Conservation (phyloP, 352 stramenopile species). For the Pythium chondricola region DNA sequence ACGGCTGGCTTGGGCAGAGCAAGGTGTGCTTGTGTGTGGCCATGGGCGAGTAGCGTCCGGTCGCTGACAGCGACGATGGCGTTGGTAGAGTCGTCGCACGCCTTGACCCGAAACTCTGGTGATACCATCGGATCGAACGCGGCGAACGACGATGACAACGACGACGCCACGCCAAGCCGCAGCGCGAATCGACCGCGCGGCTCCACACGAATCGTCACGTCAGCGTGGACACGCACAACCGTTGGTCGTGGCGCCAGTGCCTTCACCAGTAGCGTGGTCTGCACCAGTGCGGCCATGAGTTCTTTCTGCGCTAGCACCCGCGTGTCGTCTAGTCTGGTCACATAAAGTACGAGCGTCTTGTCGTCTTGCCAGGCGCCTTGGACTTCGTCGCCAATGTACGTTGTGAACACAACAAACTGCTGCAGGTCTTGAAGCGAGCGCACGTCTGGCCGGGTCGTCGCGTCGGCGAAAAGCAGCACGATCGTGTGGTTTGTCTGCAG, state of each 20-base stretch:
- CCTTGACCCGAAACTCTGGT: slow-evolving; percentile 7
- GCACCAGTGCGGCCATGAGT: slow-evolving; percentile 39
- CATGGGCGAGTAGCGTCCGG: neutral
- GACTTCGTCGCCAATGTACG: slow-evolving; percentile 52
- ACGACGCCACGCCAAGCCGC: too few relatives aligned
- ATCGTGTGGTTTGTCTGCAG: slow-evolving; percentile 39
- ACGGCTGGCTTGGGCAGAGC: slow-evolving; percentile 23
- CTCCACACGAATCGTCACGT: slow-evolving; percentile 29
- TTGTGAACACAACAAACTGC: slow-evolving; percentile 37
- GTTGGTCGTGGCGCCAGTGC: neutral
- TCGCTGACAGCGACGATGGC: slow-evolving; percentile 4
- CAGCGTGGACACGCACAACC: neutral
- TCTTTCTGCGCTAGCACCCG: slow-evolving; percentile 30
- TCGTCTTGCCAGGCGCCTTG: slow-evolving; percentile 34
- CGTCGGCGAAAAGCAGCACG: slow-evolving; percentile 41
- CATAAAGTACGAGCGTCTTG: slow-evolving; percentile 31
- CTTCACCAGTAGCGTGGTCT: slow-evolving; percentile 16
- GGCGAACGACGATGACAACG: too few relatives aligned
- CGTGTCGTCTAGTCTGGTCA: slow-evolving; percentile 28
- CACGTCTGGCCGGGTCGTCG: slow-evolving; percentile 41
- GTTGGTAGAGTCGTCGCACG: slow-evolving; percentile 5
- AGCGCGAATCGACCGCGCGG: slow-evolving; percentile 26
- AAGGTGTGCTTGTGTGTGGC: neutral
- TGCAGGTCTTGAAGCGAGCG: slow-evolving; percentile 29
- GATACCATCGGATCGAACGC: slow-evolving; percentile 4